Conservation (phyloP, 495 filamentous ascomycete species). For the Hypoxylon intermedium region DNA sequence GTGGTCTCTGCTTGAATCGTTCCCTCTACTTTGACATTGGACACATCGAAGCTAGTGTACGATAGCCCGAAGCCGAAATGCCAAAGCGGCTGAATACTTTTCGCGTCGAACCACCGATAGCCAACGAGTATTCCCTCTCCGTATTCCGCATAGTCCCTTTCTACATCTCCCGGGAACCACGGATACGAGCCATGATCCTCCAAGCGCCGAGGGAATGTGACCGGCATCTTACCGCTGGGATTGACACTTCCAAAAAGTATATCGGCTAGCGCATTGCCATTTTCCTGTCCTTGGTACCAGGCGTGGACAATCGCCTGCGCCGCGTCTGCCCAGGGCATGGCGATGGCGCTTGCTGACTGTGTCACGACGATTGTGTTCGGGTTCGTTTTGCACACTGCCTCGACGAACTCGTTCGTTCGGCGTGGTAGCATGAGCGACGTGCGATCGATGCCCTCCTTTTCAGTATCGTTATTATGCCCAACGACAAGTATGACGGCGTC, state of each 20-base stretch:
- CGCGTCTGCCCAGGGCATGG: slow-evolving; percentile 67
- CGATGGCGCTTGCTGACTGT: slow-evolving; percentile 69
- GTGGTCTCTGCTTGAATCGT: no score
- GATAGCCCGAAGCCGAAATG: slow-evolving; percentile 82
- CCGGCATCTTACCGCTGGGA: slow-evolving; percentile 63
- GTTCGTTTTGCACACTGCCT: slow-evolving; percentile 61
- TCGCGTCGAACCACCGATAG: slow-evolving; percentile 88
- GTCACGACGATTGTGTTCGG: slow-evolving; percentile 67
- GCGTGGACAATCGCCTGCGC: slow-evolving; percentile 61
- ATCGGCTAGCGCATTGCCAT: slow-evolving; percentile 68
- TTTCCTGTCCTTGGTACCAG: slow-evolving; percentile 68
- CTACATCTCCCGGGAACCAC: no score
- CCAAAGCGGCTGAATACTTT: slow-evolving; percentile 69
- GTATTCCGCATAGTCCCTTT: no score
- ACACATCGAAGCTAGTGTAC: slow-evolving; percentile 85
- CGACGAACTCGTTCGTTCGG: slow-evolving; percentile 64
- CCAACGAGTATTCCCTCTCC: slow-evolving; percentile 86
- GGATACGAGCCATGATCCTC: no score
- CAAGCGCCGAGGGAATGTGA: slow-evolving; percentile 61
- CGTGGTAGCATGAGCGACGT: slow-evolving; percentile 66
- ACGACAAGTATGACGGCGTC: slow-evolving; percentile 69
- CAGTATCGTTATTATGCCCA: slow-evolving; percentile 69
- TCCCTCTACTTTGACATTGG: no score
- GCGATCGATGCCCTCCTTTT: slow-evolving; percentile 71
- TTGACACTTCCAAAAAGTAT: slow-evolving; percentile 63